Percentiles rank a stretch among this genome's conserved stretches.
These are phyloP conservation scores for Phytophthora pisi DNA, from an alignment of 352 stramenopile species.

Conservation along the genomic window DNA sequence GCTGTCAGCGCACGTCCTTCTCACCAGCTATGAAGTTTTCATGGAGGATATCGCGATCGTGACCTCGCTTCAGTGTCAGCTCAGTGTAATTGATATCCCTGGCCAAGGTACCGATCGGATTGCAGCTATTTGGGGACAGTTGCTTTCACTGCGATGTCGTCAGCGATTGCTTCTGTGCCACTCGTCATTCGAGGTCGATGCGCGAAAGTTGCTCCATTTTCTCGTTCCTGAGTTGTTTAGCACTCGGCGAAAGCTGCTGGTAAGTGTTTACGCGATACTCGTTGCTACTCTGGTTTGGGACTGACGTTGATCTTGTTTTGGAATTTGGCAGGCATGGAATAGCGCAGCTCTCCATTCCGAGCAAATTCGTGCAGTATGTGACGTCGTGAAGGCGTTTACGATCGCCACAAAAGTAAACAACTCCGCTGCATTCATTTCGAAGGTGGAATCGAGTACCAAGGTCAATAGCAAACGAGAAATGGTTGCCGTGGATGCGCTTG, in stretches of 20 bases:
- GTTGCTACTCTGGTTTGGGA: slow-evolving; percentile 4
- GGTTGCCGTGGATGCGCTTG: slow-evolving; percentile 36
- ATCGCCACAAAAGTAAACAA: slow-evolving; percentile 32
- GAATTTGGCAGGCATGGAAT: slow-evolving; percentile 60
- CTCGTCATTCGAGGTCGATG: slow-evolving; percentile 45
- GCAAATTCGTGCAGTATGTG: slow-evolving; percentile 54
- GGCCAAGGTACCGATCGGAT: slow-evolving; percentile 27
- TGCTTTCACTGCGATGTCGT: slow-evolving; percentile 66
- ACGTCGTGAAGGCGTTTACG: slow-evolving; percentile 46
- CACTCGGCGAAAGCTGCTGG: slow-evolving; percentile 75
- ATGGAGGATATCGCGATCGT: slow-evolving; percentile 51
- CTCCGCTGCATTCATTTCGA: slow-evolving; percentile 39
- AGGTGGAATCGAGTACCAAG: slow-evolving; percentile 37
- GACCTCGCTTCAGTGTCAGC: slow-evolving; percentile 50
- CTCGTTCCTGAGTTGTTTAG: slow-evolving; percentile 66
- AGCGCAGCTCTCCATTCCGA: slow-evolving; percentile 53
- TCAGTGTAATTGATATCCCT: slow-evolving; percentile 55
- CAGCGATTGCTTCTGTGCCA: slow-evolving; percentile 65
- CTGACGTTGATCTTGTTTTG: slow-evolving; percentile 13
- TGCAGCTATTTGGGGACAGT: slow-evolving; percentile 47
- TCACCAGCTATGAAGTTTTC: slow-evolving; percentile 66
- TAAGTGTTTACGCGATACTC: slow-evolving; percentile 27
- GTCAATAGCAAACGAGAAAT: slow-evolving; percentile 49
- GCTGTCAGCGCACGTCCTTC: slow-evolving; percentile 47
- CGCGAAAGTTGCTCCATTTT: slow-evolving; percentile 69